Evolutionary conservation across 2,329 filamentous ascomycete genomes (phyloP).

Genomic region (Nannizziopsis barbatae): DNA sequence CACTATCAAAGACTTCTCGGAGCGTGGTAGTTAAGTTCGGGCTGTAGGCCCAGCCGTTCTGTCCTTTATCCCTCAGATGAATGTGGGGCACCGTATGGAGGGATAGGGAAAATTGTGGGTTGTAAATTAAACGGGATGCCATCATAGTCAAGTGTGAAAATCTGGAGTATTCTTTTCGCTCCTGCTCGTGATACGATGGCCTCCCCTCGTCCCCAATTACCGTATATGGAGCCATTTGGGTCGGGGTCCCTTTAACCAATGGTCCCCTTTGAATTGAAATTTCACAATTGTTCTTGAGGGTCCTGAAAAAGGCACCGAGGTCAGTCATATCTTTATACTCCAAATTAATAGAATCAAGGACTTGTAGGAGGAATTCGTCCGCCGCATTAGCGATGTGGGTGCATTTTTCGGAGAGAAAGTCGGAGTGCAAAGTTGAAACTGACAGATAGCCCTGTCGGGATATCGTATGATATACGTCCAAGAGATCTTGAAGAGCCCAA

Average conservation of each 20-base stretch:
- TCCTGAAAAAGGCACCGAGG: neutral
- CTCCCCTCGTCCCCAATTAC: neutral
- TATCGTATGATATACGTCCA: slow-evolving; percentile 11
- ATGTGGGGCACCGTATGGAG: neutral
- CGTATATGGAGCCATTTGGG: neutral
- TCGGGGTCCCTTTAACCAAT: neutral
- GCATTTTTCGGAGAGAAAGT: neutral
- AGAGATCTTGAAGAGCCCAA: slow-evolving; percentile 24
- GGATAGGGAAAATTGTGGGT: no score
- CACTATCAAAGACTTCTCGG: slow-evolving; percentile 11
- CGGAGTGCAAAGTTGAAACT: neutral
- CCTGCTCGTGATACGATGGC: neutral
- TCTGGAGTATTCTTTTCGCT: neutral
- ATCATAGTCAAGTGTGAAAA: neutral
- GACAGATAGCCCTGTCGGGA: neutral
- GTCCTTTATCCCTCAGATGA: slow-evolving; percentile 14
- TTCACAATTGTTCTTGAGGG: neutral
- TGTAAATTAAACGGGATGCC: no score
- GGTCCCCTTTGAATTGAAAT: neutral
- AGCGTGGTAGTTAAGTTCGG: slow-evolving; percentile 14
- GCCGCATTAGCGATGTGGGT: neutral
- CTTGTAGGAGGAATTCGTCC: neutral
- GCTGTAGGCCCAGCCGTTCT: slow-evolving; percentile 17
- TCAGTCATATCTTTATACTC: neutral
- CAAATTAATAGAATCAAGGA: neutral